Evolutionary conservation across 768 basidiomycete species (phyloP), one percentile per base, ranked within the genome.

Genomic region (Ramaria sp.): DNA sequence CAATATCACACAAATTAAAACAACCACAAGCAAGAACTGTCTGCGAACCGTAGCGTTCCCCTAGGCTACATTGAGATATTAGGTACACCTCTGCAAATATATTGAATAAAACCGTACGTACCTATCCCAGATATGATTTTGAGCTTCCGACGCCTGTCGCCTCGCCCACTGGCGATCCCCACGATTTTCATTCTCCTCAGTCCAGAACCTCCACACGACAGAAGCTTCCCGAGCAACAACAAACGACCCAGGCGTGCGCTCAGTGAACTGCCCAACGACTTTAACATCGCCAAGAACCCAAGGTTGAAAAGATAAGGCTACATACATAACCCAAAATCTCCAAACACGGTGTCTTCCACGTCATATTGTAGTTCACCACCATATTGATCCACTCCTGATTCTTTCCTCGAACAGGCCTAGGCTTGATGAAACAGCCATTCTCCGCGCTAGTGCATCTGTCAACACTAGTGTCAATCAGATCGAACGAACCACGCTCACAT

Each of bases 111-210:
- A 32, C 1, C 24, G 25, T 27, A 43, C 38, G 28, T 39, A 78
- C 78, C 78, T 79, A 65, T 90, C 89, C 63, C 88, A 91, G 58
- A 91, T 88, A 61, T 92, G 90, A 67, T 93, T 93, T 67, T 92
- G 90, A 20, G 90, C 90, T 64, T 91, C 89, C 0, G 88, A 87
- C 1, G 90, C 90, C 64, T 92, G 89, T 20, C 90, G 71, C 30
- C 84, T 76, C 0, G 88, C 90, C 90, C 90, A 93, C 54, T 78
- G 79, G 10, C 83, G 73, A 61, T 88, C 85, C 0, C 79, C 65
- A 38, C 79, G 75, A 15, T 62, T 44, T 43, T 41, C 15, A 30
- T 66, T 59, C 34, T 64, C 63, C 34, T 72, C 67, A 0, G 81
- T 84, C 83, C 85, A 89, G 74, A 84, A 93, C 0, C 88, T 77